A percentile compares a stretch with the other conserved stretches of the same genome.
These are phyloP conservation scores for Taphrina populina DNA, from an alignment of 1,139 yeast genomes.

Conservation along the genomic window DNA sequence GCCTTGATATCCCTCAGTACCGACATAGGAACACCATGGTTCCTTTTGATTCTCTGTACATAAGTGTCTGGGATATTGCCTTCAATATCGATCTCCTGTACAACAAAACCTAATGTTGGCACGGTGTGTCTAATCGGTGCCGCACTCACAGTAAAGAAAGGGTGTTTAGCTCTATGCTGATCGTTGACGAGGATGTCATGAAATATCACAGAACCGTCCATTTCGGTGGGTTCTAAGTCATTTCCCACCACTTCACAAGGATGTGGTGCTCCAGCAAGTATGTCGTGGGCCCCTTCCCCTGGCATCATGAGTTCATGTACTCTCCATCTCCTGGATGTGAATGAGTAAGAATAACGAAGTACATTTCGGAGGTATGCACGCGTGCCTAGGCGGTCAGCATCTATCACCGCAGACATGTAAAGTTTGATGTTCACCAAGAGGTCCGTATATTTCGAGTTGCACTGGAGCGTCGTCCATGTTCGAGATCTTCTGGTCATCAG, in stretches of 20 bases:
- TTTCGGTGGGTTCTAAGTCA: background rate
- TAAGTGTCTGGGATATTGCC: slow-evolving; percentile 8
- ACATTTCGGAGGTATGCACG: slow-evolving; percentile 19
- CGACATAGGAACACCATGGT: slow-evolving; percentile 17
- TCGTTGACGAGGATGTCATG: slow-evolving; percentile 17
- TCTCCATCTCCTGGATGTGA: slow-evolving; percentile 12
- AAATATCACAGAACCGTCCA: background rate
- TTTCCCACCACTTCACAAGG: slow-evolving; percentile 23
- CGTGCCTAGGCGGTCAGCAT: background rate
- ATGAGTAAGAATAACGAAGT: slow-evolving; percentile 9
- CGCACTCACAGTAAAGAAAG: slow-evolving; percentile 9
- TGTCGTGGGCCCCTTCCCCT: slow-evolving; percentile 8
- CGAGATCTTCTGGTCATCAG: background rate
- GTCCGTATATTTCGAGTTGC: slow-evolving; percentile 28
- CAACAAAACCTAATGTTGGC: slow-evolving; percentile 28
- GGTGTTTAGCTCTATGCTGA: slow-evolving; percentile 2
- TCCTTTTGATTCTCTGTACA: slow-evolving; percentile 1
- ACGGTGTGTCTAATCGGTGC: slow-evolving; percentile 27
- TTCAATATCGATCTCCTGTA: slow-evolving; percentile 7
- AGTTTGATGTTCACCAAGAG: slow-evolving; percentile 8
- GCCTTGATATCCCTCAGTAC: slow-evolving; percentile 13
- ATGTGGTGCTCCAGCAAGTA: slow-evolving; percentile 2
- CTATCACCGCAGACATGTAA: background rate
- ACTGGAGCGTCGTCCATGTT: slow-evolving; percentile 18
- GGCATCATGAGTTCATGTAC: slow-evolving; percentile 30